Percentiles rank a stretch among this genome's conserved stretches.
Evolutionary conservation across 768 basidiomycete species (phyloP).

Genomic region (Tulasnella calospora): DNA sequence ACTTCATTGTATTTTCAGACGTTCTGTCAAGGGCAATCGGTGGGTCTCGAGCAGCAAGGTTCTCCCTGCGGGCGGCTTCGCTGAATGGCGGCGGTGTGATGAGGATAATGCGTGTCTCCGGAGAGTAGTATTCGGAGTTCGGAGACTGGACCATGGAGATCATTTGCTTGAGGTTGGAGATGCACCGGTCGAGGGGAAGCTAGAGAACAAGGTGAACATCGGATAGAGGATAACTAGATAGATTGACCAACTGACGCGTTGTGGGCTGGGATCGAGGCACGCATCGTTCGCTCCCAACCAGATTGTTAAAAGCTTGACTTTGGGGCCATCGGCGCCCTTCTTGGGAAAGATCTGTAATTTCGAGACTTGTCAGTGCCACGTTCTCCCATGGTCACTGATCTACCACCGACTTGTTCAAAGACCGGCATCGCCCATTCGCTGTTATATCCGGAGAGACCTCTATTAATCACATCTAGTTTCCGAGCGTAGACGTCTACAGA

Average conservation of each 20-base stretch:
- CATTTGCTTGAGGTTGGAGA: constrained; percentile 57
- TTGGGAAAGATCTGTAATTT: constrained; percentile 53
- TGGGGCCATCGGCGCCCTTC: constrained; percentile 45
- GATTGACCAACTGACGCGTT: constrained; percentile 52
- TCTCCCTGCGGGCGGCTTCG: constrained; percentile 51
- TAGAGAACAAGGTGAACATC: neutral
- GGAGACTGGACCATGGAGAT: constrained; percentile 59
- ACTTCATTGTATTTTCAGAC: constrained; percentile 58
- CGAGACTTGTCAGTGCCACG: neutral
- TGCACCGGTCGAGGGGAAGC: constrained; percentile 56
- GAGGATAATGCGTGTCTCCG: constrained; percentile 67
- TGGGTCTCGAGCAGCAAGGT: constrained; percentile 49
- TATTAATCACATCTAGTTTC: constrained; percentile 80
- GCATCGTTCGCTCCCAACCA: constrained; percentile 91
- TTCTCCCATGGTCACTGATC: too few relatives aligned
- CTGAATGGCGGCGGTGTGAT: constrained; percentile 84
- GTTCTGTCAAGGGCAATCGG: constrained; percentile 53
- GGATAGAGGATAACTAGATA: neutral
- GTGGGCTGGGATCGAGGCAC: constrained; percentile 54
- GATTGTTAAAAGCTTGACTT: constrained; percentile 67
- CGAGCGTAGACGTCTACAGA: constrained; percentile 67
- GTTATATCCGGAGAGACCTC: constrained; percentile 81
- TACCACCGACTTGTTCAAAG: constrained; percentile 57
- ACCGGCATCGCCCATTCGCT: constrained; percentile 80
- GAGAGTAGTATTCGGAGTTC: constrained; percentile 60